Evolutionary conservation across 1,284 basidiomycete genomes (phyloP).

Genomic region (Cutaneotrichosporon sp.): DNA sequence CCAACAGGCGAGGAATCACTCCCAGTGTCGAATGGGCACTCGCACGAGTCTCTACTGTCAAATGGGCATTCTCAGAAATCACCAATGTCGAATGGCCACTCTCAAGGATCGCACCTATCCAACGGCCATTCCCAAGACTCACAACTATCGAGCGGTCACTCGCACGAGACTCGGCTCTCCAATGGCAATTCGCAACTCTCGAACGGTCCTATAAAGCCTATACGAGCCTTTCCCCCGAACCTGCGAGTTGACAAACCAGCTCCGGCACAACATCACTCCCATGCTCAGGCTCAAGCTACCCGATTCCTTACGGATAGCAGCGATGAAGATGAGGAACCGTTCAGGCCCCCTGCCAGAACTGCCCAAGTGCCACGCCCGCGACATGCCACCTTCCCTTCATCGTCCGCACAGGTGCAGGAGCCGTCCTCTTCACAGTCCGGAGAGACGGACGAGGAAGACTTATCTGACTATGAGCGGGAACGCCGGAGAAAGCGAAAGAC

Average conservation of each 20-base stretch:
- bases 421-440: background rate
- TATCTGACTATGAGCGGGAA: constrained; percentile 26
- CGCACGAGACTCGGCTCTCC: background rate
- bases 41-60: background rate
- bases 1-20: too few relatives aligned
- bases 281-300: background rate
- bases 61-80: background rate
- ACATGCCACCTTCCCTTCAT: background rate
- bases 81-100: background rate
- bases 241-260: too few relatives aligned
- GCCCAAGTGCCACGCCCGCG: background rate
- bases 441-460: constrained; percentile 10
- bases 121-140: background rate
- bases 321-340: constrained; percentile 3
- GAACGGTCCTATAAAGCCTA: too few relatives aligned
- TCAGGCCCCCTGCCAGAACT: too few relatives aligned
- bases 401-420: background rate
- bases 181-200: too few relatives aligned
- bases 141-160: background rate
- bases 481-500: constrained; percentile 1
- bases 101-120: background rate
- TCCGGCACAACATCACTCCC: background rate
- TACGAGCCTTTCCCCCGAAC: too few relatives aligned
- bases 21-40: background rate
- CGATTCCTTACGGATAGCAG: background rate